Percentiles rank a stretch among this genome's conserved stretches.
Conservation (phyloP, 352 stramenopile genomes). For the Aphanomyces astaci region DNA sequence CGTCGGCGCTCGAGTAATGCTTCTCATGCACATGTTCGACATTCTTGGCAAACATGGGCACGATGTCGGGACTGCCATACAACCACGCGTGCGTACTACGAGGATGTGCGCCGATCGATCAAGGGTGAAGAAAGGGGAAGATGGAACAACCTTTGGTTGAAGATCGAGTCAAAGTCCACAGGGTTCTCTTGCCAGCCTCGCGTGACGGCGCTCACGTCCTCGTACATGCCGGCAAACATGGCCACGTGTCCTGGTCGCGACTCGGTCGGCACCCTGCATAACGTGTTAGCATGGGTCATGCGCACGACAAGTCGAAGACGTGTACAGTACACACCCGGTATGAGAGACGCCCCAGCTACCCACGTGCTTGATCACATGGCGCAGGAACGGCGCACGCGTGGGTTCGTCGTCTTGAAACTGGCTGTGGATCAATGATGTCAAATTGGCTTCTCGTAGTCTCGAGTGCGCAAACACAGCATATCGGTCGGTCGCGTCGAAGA, state of each 20-base stretch:
- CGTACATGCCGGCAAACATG: constrained; percentile 83
- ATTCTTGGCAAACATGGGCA: constrained; percentile 78
- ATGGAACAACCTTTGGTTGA: constrained; percentile 81
- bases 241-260: constrained; percentile 73
- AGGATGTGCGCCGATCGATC: not conserved
- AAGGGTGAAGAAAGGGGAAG: not conserved
- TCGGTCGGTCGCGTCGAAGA: constrained; percentile 54
- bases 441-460: constrained; percentile 1
- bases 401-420: constrained; percentile 19
- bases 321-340: constrained; percentile 32
- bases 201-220: constrained; percentile 83
- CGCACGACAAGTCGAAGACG: not conserved
- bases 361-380: constrained; percentile 38
- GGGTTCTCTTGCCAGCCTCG: constrained; percentile 82
- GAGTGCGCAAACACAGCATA: constrained; percentile 12
- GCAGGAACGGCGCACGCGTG: constrained; percentile 54
- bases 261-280: constrained; percentile 59
- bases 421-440: constrained; percentile 20
- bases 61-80: constrained; percentile 78
- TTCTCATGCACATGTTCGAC: constrained; percentile 52
- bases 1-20: constrained; percentile 69
- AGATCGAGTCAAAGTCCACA: constrained; percentile 82
- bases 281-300: not conserved
- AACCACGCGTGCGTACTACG: constrained; percentile 38
- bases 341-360: constrained; percentile 80